Percentiles rank a stretch among this genome's conserved stretches.
Conservation (phyloP, 306 rosid genomes). For the Casuarina cunninghamiana region DNA sequence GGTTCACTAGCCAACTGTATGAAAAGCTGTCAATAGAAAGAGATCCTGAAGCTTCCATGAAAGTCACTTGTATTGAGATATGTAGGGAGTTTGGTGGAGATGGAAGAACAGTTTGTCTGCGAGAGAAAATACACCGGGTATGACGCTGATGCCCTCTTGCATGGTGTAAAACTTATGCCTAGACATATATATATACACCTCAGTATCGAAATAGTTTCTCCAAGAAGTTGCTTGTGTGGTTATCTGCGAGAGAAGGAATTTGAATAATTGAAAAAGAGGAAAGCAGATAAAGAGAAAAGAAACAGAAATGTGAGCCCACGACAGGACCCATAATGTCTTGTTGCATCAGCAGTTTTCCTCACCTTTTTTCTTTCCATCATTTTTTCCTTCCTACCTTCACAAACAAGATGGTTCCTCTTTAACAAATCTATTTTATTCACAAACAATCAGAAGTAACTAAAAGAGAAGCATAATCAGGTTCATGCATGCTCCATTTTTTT, state of each 20-base stretch:
- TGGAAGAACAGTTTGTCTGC: conserved; percentile 18
- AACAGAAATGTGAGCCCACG: conserved; percentile 63
- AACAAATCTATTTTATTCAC: conserved; percentile 31
- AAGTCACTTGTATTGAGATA: conserved; percentile 16
- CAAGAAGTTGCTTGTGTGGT: conserved; percentile 68
- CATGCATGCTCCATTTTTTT: conserved; percentile 31
- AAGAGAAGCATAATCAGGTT: conserved; percentile 33
- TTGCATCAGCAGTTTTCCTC: conserved; percentile 61
- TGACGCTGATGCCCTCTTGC: conserved; percentile 29
- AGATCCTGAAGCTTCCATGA: conserved; percentile 86
- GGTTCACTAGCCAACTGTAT: conserved; percentile 90
- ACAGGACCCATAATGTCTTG: conserved; percentile 64
- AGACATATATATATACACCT: conserved; percentile 29
- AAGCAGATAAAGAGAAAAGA: conserved; percentile 35
- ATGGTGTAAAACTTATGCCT: no score
- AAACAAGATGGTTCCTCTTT: conserved; percentile 42
- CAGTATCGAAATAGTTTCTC: conserved; percentile 51
- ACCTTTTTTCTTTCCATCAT: conserved; percentile 51
- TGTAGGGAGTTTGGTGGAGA: conserved; percentile 1
- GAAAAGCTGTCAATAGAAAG: conserved; percentile 96
- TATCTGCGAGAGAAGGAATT: conserved; percentile 72
- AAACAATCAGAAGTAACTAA: conserved; percentile 21
- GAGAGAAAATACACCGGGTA: conserved; percentile 26
- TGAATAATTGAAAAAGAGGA: conserved; percentile 56
- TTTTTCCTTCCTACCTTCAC: conserved; percentile 41